Evolutionary conservation across 1,284 basidiomycete species (phyloP), one percentile per base, ranked within the genome.

Genomic region (Cystodermella granulosa): DNA sequence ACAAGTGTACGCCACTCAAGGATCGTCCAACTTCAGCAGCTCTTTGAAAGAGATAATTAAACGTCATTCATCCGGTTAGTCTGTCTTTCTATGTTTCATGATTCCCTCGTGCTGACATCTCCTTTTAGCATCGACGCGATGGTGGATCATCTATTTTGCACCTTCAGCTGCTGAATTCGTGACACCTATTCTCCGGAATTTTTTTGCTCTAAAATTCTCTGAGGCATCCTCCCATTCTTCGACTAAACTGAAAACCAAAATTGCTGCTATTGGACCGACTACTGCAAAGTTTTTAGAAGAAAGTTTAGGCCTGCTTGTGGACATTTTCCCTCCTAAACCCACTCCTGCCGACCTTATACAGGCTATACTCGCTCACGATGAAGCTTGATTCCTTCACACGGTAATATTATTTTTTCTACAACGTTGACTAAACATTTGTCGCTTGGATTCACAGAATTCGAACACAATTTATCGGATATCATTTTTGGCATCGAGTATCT

Each of bases 81-180:
- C n/a, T n/a, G n/a, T n/a, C n/a, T n/a, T n/a, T n/a, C n/a, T n/a
- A n/a, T n/a, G n/a, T n/a, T n/a, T n/a, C 45, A 8, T 42, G 36
- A 26, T 18, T 21, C n/a, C n/a, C n/a, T n/a, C n/a, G n/a, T n/a
- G n/a, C n/a, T n/a, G n/a, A n/a, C n/a, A n/a, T 37, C 35, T 20
- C 20, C 46, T 8, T 31, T 8, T 31, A 63, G 61, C 45, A 40
- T 38, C 41, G 5, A 26, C 43, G 16, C 41, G 23, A 45, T 83
- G 80, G 78, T 87, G 86, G 84, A 76, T 87, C 6, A 76, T 81
- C 14, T 79, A 80, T 57, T 90, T 89, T 54, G 83, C 87, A 1
- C 87, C 87, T 2, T 89, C 85, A 2, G 74, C 78, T 1, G 79
- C 84, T 1, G 70, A 70, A 26, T 76, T 80, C 44, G 80, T 76